Evolutionary conservation across 2,329 filamentous ascomycete genomes (phyloP).

Genomic region (Seiridium cupressi): DNA sequence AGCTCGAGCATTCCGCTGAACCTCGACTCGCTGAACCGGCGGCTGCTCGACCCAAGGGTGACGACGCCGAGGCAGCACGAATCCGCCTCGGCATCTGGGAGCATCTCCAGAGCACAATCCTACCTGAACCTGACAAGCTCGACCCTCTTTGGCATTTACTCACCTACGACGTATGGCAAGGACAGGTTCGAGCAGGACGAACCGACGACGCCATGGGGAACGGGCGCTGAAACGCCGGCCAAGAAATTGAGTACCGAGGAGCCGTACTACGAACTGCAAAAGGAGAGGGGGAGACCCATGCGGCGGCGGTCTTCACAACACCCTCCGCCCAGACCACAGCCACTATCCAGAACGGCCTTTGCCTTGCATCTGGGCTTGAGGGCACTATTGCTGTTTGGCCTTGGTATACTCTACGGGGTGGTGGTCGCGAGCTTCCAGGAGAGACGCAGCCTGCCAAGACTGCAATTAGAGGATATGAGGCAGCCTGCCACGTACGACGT

Average conservation of each 20-base stretch:
- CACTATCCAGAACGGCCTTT: slow-evolving; percentile 24
- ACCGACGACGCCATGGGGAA: slow-evolving; percentile 72
- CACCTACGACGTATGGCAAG: slow-evolving; percentile 57
- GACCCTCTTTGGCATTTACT: slow-evolving; percentile 90
- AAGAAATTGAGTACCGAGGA: slow-evolving; percentile 36
- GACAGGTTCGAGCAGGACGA: slow-evolving; percentile 50
- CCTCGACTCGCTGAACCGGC: slow-evolving; percentile 33
- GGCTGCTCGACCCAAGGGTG: slow-evolving; percentile 21
- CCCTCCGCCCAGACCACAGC: slow-evolving; percentile 23
- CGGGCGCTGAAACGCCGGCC: slow-evolving; percentile 69
- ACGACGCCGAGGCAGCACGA: slow-evolving; percentile 15
- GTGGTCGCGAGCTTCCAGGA: slow-evolving; percentile 79
- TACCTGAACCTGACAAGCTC: slow-evolving; percentile 84
- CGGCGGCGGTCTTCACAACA: slow-evolving; percentile 34
- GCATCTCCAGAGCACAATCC: slow-evolving; percentile 70
- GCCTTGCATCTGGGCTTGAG: slow-evolving; percentile 56
- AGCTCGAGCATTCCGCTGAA: slow-evolving; percentile 48
- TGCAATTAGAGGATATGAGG: slow-evolving; percentile 51
- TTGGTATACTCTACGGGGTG: slow-evolving; percentile 81
- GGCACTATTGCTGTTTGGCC: slow-evolving; percentile 66
- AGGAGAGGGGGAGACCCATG: slow-evolving; percentile 26
- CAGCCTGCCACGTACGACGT: slow-evolving; percentile 45
- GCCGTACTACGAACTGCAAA: slow-evolving; percentile 21
- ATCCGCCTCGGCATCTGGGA: slow-evolving; percentile 30
- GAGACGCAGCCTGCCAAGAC: slow-evolving; percentile 60